Base-by-base conservation (phyloP, 31 red algal genomes). In the Odonthalia washingtoniensis region DNA sequence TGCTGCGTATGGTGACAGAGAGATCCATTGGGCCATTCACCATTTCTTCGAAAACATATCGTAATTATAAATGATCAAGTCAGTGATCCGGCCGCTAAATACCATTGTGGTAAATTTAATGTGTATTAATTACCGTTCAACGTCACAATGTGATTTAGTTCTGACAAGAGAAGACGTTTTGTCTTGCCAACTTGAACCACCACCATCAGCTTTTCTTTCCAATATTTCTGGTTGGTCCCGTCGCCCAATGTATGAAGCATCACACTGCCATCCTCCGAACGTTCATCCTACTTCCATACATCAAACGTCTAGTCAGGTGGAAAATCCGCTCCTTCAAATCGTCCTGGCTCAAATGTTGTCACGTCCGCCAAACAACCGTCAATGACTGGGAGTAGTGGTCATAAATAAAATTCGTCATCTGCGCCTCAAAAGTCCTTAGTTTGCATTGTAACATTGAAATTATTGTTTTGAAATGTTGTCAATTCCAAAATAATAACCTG, bases 111-210 rank as follows among this genome's bases (percentile, higher is more conserved):
- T 18, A 95, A n/a, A 98, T 87, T 75, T 72, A 27, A 43, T 80
- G 74, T 99, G 97, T 46, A 83, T 96, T 75, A 94, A 99, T 69
- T 83, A 73, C 72, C 97, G 96, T 84, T 94, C 92, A 43, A 74
- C 87, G 2, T 90, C 88, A 4, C 37, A 65, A 3, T 38, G 83
- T 27, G 91, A 94, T 17, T 43, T 62, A 14, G 81, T 90, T 0
- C 72, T 93, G 3, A 89, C 91, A 32, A 69, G 78, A 60, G 91
- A 97, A 76, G 91, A 94, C 64, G 88, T 94, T 12, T 78, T 97
- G 4, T 77, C 82, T 36, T 78, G 82, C 4, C 92, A 94, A 38
- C 89, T 94, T 24, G 95, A 91, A 24, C 95, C 95, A 6, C 95
- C 95, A 1, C 95, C 95, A 46, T 91, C 95, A 18, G 84, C 82